Conservation (phyloP, 2,329 filamentous ascomycete species). For the Volutella citrinella region DNA sequence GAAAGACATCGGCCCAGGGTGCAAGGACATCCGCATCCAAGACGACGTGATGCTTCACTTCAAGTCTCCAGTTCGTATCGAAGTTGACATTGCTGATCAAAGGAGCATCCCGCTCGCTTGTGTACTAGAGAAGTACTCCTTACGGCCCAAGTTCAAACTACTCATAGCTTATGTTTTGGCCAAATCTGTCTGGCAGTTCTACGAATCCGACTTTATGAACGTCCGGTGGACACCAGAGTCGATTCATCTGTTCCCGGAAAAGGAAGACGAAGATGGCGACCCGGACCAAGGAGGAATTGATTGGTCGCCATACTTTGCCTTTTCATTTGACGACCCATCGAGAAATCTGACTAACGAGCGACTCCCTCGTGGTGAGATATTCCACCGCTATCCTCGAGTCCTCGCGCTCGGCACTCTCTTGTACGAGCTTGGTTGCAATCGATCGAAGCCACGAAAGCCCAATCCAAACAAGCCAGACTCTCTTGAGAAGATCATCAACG, state of each 20-base stretch:
- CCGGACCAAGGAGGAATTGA: not conserved
- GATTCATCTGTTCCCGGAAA: constrained; percentile 5
- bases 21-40: constrained; percentile 1
- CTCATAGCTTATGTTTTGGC: constrained; percentile 10
- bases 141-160: constrained; percentile 3
- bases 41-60: constrained; percentile 1
- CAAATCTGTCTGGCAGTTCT: constrained; percentile 12
- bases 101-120: constrained; percentile 8
- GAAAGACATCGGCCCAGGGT: constrained; percentile 3
- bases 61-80: not conserved
- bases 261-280: constrained; percentile 5
- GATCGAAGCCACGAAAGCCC: not conserved
- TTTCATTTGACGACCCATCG: not conserved
- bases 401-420: constrained; percentile 2
- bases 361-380: not conserved
- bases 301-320: constrained; percentile 3
- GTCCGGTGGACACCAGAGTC: constrained; percentile 8
- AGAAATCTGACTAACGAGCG: not conserved
- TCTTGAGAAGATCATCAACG: not conserved
- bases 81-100: constrained; percentile 4
- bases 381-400: constrained; percentile 7
- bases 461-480: not conserved
- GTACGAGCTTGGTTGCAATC: constrained; percentile 1
- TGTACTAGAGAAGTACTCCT: constrained; percentile 1
- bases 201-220: constrained; percentile 13